Base-by-base conservation (phyloP, 441 rosid species). In the Pelargonium fulgidum region DNA sequence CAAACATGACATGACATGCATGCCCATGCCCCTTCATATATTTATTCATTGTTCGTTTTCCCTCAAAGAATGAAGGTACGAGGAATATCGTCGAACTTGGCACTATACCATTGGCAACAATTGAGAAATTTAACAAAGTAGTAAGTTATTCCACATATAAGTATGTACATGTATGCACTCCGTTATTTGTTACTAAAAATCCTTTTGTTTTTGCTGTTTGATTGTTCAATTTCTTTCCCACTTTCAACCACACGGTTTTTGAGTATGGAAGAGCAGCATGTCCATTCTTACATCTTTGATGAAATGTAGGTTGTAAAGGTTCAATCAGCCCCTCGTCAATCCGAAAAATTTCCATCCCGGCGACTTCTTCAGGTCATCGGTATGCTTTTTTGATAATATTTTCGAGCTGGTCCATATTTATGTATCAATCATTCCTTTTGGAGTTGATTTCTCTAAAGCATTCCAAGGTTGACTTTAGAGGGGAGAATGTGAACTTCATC, bases 291-390 rank as follows among this genome's bases (percentile, higher is more conserved):
- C 65, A 26, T 47, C 41, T 29, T 42, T 47, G 62, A 24, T 66
- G 75, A 68, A 70, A 36, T 75, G 50, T 68, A 95, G 99, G 89
- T 67, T 67, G 77, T 61, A 67, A 92, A 90, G 85, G 78, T 67
- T 78, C 99, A 86, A 73, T 69, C 90, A 59, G 79, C 79, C 66
- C 85, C 86, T 47, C 96, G 94, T 65, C 97, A 89, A 65, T 75
- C 76, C 54, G 85, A 88, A 41, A 91, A 88, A 82, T 76, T 72
- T 74, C 80, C 91, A 24, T 85, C 95, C 48, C 84, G 59, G 17
- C 86, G 95, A 48, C 93, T 90, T 78, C 89, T 95, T 63, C 96
- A 88, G 79, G 89, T 95, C 82, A 86, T 87, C 76, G 98, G 99
- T 95, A 86, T 72, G 87, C 65, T 72, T 56, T 63, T 63, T 42